phyloP scores from a whole-genome alignment of 148 eudicot genomes.

The Vaccinium vitisidaea region DNA sequence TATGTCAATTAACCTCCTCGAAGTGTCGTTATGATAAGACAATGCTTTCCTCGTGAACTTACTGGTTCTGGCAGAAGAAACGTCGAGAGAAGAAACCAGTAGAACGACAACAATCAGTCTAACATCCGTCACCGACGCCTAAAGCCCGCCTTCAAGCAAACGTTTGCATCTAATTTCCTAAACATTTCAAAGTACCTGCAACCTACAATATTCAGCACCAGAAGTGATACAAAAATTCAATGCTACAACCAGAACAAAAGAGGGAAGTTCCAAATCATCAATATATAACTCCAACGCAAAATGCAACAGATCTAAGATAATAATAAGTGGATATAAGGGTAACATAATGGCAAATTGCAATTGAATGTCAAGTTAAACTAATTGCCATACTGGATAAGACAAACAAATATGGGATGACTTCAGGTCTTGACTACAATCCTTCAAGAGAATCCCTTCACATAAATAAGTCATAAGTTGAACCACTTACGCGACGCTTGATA shows the following conservation, averaged over 20 bases:
- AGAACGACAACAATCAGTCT: not conserved
- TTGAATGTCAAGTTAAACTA: not conserved
- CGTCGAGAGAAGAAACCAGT: not conserved
- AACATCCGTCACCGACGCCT: constrained; percentile 16
- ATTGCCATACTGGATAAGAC: not conserved
- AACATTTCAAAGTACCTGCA: constrained; percentile 15
- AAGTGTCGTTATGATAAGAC: not conserved
- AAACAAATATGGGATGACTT: not conserved
- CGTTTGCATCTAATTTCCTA: not conserved
- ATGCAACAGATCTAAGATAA: not conserved
- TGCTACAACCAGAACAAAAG: not conserved
- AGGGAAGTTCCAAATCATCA: not conserved
- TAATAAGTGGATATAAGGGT: not conserved
- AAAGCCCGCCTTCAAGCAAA: constrained; percentile 3
- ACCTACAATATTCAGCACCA: not conserved
- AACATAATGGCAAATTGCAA: not conserved
- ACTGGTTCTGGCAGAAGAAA: constrained; percentile 1
- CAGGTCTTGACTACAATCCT: not conserved
- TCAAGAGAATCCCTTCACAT: not conserved
- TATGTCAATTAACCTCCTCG: not conserved
- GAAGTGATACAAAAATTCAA: not conserved
- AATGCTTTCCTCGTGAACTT: not conserved
- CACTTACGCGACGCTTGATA: not conserved
- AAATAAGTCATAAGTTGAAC: not conserved
- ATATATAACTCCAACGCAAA: not conserved